Evolutionary conservation across 306 rosid species (phyloP).

Genomic region (Rosa rugosa): DNA sequence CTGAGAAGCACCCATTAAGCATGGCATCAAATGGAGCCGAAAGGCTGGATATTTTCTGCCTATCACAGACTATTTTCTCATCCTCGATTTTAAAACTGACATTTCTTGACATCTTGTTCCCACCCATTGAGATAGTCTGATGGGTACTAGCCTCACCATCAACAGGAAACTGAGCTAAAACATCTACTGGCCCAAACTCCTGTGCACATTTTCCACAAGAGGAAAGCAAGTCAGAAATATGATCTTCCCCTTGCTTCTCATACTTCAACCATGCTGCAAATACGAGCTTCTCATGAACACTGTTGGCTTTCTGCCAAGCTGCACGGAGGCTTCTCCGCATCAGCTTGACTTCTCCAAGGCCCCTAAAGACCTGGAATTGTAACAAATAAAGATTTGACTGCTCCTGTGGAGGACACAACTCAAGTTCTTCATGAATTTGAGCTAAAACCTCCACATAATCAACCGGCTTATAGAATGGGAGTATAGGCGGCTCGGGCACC

Average conservation of each 20-base stretch:
- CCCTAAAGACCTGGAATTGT: conserved; percentile 83
- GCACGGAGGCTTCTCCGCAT: conserved; percentile 85
- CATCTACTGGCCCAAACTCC: conserved; percentile 66
- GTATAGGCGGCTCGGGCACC: conserved; percentile 77
- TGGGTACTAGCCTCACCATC: conserved; percentile 32
- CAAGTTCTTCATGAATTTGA: conserved; percentile 95
- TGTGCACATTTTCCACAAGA: conserved; percentile 68
- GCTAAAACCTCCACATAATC: conserved; percentile 90
- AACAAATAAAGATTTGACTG: conserved; percentile 73
- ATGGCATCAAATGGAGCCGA: conserved; percentile 81
- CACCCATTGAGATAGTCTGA: conserved; percentile 45
- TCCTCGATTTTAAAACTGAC: conserved; percentile 66
- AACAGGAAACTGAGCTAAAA: conserved; percentile 56
- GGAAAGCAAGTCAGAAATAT: conserved; percentile 61
- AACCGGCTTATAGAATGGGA: conserved; percentile 71
- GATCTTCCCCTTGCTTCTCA: conserved; percentile 83
- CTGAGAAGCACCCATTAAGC: conserved; percentile 86
- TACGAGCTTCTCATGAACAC: conserved; percentile 71
- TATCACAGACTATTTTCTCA: conserved; percentile 77
- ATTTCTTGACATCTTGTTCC: conserved; percentile 39
- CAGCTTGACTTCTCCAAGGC: conserved; percentile 78
- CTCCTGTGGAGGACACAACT: conserved; percentile 65
- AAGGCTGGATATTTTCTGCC: conserved; percentile 77
- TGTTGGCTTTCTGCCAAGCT: conserved; percentile 82
- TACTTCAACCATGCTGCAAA: conserved; percentile 94